Evolutionary conservation across 2,329 filamentous ascomycete genomes (phyloP).

Genomic region (Mycosphaerella arachidis): DNA sequence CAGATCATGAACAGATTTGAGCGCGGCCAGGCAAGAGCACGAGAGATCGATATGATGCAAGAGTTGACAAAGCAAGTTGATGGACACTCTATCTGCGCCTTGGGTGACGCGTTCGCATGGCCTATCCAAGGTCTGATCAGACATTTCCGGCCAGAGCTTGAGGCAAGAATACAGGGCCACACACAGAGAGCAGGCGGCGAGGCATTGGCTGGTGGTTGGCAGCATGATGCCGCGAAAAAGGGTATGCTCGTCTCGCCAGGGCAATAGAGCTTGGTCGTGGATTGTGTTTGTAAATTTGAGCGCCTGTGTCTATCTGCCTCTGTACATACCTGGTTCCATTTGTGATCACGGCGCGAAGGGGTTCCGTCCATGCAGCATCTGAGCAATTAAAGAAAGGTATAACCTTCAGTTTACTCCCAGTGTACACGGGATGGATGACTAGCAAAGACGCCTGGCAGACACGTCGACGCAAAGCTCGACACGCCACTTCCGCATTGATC

Average conservation of each 20-base stretch:
- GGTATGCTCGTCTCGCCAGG: constrained; percentile 85
- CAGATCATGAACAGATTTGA: constrained; percentile 98
- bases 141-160: constrained; percentile 94
- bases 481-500: too few species aligned
- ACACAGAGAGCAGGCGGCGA: constrained; percentile 66
- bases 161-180: constrained; percentile 82
- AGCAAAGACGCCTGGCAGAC: too few species aligned
- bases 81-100: constrained; percentile 96
- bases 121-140: constrained; percentile 96
- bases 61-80: constrained; percentile 99
- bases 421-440: too few species aligned
- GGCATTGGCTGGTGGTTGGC: constrained; percentile 83
- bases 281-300: background rate
- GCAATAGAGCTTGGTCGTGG: constrained; percentile 56
- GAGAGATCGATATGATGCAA: constrained; percentile 99
- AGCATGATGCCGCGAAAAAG: constrained; percentile 66
- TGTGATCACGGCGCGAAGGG: constrained; percentile 2
- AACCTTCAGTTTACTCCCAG: too few species aligned
- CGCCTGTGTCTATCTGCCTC: background rate
- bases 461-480: too few species aligned
- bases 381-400: too few species aligned
- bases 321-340: constrained; percentile 9
- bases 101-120: constrained; percentile 98
- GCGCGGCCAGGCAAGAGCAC: constrained; percentile 77
- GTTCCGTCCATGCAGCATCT: background rate